Conservation (phyloP, 768 basidiomycete genomes). For the Suillus placidus region DNA sequence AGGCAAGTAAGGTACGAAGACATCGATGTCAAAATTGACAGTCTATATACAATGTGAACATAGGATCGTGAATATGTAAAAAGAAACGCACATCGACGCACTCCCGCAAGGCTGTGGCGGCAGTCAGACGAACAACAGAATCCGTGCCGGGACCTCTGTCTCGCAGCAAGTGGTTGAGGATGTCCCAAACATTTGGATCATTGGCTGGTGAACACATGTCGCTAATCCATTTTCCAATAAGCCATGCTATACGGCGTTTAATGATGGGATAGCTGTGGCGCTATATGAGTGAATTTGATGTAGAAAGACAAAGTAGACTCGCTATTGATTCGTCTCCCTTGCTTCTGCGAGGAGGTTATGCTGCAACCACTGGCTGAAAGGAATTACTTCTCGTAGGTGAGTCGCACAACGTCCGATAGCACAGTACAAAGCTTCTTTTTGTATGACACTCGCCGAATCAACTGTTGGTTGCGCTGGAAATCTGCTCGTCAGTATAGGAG, state of each 20-base stretch:
- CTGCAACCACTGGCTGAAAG: constrained; percentile 72
- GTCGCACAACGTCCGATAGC: constrained; percentile 82
- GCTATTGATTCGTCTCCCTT: constrained; percentile 61
- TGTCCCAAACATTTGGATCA: constrained; percentile 74
- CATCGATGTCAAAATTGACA: constrained; percentile 58
- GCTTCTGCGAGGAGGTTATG: constrained; percentile 63
- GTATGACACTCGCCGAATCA: constrained; percentile 62
- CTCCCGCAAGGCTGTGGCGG: constrained; percentile 76
- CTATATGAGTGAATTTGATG: constrained; percentile 13
- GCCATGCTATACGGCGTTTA: constrained; percentile 94
- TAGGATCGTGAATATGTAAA: not conserved
- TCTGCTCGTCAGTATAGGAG: not conserved
- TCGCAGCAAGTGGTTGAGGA: constrained; percentile 74
- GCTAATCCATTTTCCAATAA: constrained; percentile 86
- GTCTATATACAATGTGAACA: constrained; percentile 45
- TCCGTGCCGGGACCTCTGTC: constrained; percentile 75
- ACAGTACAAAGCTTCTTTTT: constrained; percentile 88
- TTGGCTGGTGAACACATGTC: constrained; percentile 64
- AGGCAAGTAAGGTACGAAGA: constrained; percentile 72
- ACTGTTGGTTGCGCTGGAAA: constrained; percentile 45
- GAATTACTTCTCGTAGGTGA: constrained; percentile 61
- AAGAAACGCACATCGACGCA: constrained; percentile 75
- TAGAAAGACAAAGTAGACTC: constrained; percentile 19
- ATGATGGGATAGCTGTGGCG: constrained; percentile 78
- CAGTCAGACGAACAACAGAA: constrained; percentile 83